Base-by-base conservation (phyloP, 495 filamentous ascomycete species). In the Tuber umbilicatum region DNA sequence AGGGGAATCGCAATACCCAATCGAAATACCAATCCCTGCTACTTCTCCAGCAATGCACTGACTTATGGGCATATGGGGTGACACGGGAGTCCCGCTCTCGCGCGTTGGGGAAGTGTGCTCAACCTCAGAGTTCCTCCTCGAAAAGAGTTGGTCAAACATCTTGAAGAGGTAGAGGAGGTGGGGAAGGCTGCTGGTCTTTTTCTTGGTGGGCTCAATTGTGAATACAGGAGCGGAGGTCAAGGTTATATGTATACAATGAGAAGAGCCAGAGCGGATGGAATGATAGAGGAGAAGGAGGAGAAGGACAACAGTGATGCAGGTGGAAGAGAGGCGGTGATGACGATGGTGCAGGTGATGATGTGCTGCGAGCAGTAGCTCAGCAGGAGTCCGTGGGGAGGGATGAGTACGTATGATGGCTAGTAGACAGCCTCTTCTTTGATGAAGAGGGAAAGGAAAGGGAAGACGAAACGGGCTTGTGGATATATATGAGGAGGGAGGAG, bases 1-100 rank as follows among this genome's bases (percentile, higher is more conserved):
- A 74, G 76, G 78, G 78, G 75, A 79, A 78, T 75, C 78, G 77
- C 77, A 78, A 79, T 79, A 79, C 77, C 77, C 77, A 79, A 79
- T 79, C 72, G 77, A 79, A 75, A 79, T 78, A 78, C 77, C 77
- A 78, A 79, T 76, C 72, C 77, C 77, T 60, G 75, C 77, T 70
- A 79, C 67, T 76, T 79, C 77, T 75, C 77, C 77, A 55, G 77
- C 77, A 70, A 79, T 79, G 55, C 77, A 79, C 75, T 79, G 77
- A 64, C 77, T 79, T 79, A 79, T 74, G 75, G 77, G 77, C 77
- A 79, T 74, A 73, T 79, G 75, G 55, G 77, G 73, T 68, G 77
- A 79, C 73, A 77, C 75, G 77, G 75, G 75, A 69, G 77, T 79
- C 71, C 78, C 77, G 77, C 75, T 73, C 77, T 75, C 70, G 55